Conservation (phyloP, 306 rosid genomes). For the Carpinus fangiana region DNA sequence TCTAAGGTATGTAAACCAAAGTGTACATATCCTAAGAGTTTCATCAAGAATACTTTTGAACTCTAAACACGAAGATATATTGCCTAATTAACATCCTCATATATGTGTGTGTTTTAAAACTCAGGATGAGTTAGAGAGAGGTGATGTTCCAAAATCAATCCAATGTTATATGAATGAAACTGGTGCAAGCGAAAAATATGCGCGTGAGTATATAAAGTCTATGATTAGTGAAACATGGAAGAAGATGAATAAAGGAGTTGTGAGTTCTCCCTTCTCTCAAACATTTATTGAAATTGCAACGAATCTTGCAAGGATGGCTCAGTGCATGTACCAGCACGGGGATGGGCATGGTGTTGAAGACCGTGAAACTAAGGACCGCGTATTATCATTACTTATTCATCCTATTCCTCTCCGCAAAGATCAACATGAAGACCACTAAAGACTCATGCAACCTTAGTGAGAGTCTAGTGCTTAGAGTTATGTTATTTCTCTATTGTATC, state of each 20-base stretch:
- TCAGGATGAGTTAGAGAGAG: slow-evolving; percentile 22
- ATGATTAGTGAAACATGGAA: slow-evolving; percentile 25
- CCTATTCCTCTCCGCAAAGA: not conserved
- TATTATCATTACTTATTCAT: not conserved
- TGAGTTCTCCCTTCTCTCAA: slow-evolving; percentile 7
- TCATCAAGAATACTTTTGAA: not conserved
- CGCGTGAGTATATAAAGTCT: slow-evolving; percentile 10
- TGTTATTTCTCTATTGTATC: no score
- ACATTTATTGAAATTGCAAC: slow-evolving; percentile 2
- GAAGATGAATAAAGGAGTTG: slow-evolving; percentile 7
- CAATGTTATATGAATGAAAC: slow-evolving; percentile 44
- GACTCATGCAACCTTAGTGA: no score
- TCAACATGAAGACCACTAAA: not conserved
- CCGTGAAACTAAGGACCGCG: not conserved
- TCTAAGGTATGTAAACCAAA: slow-evolving; percentile 1
- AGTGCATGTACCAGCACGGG: slow-evolving; percentile 18
- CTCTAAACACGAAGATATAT: not conserved
- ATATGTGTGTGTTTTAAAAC: not conserved
- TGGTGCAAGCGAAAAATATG: slow-evolving; percentile 26
- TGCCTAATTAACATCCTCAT: not conserved
- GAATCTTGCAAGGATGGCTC: slow-evolving; percentile 23
- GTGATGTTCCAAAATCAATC: slow-evolving; percentile 31
- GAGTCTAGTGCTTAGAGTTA: not conserved
- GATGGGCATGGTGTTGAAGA: not conserved
- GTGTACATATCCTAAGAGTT: not conserved